Base-by-base conservation (phyloP, 257 asterid species). In the Ligustrum vulgare region DNA sequence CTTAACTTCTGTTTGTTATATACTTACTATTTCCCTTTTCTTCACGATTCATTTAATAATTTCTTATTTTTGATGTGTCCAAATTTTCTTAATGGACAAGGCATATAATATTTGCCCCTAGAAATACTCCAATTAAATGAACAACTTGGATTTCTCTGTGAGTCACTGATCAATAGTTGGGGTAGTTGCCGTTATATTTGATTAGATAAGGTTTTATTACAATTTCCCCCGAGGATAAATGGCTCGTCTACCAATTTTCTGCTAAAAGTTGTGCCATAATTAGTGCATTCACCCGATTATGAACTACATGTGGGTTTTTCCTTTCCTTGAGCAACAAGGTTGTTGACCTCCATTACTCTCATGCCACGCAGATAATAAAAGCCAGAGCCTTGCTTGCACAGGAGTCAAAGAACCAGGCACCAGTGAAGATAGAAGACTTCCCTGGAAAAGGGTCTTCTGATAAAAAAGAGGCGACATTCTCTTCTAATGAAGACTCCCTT, bases 381-480 rank as follows among this genome's bases (percentile, higher is more conserved):
- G 97, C 96, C 56, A 85, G 98, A 80, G 90, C 95, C 37, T 80
- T 71, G 73, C 84, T 95, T 72, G 84, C 93, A 13, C 77, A 74
- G n/a, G 96, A 87, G 79, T 70, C 83, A 25, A 88, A 85, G 84
- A 85, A 86, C 63, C 80, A 69, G 72, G 70, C 83, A 47, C 56
- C 80, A 69, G 45, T 72, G 70, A 77, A 83, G 45, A 74, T 34
- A n/a, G 84, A 74, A 34, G 84, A 86, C 67, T 22, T 9, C 16
- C 35, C 67, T 37, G 79, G 67, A 11, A 75, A 76, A 51, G 74
- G n/a, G 60, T 78, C 86, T 70, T 39, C 58, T 66, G 84, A 81
- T 65, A 62, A 80, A 34, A 90, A 83, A 79, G 81, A 85, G 12
- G 75, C 43, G 51, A 77, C 80, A 72, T 33, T 35, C 74, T 65